Conservation (phyloP, 2,329 filamentous ascomycete genomes). For the Sporothrix euskadiensis region DNA sequence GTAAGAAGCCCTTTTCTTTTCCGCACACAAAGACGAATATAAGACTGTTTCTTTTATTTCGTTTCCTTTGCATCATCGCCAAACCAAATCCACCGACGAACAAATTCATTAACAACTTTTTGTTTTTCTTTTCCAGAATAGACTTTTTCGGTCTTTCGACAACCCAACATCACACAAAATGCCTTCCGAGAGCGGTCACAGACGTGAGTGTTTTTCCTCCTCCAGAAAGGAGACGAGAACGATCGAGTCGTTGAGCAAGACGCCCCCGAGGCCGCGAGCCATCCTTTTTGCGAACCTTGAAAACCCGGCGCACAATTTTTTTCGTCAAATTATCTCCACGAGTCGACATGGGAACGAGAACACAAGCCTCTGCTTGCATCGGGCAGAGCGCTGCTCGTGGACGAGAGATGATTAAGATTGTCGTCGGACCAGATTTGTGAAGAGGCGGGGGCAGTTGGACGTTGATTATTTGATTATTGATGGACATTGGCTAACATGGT, state of each 20-base stretch:
- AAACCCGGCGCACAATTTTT: constrained; percentile 11
- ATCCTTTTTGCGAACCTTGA: neutral
- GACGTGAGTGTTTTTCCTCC: constrained; percentile 64
- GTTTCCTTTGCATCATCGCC: constrained; percentile 40
- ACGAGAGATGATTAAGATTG: neutral
- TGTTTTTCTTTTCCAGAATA: constrained; percentile 39
- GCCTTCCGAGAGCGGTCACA: constrained; percentile 85
- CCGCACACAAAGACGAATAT: constrained; percentile 3
- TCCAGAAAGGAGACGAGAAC: neutral
- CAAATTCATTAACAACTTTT: constrained; percentile 39
- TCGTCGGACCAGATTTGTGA: neutral
- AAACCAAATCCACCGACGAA: neutral
- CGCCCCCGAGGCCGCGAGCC: neutral
- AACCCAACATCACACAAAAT: constrained; percentile 58
- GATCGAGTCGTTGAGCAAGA: neutral
- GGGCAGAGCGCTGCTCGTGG: neutral
- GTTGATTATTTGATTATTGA: neutral
- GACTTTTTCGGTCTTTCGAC: constrained; percentile 27
- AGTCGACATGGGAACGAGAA: neutral
- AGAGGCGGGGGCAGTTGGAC: neutral
- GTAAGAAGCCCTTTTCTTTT: constrained; percentile 26
- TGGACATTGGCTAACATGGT: constrained; percentile 25
- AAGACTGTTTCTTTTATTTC: constrained; percentile 33
- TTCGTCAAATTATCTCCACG: neutral
- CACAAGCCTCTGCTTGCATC: neutral